phyloP scores from a whole-genome alignment of 2,329 filamentous ascomycete species.

The Microsporum canis region DNA sequence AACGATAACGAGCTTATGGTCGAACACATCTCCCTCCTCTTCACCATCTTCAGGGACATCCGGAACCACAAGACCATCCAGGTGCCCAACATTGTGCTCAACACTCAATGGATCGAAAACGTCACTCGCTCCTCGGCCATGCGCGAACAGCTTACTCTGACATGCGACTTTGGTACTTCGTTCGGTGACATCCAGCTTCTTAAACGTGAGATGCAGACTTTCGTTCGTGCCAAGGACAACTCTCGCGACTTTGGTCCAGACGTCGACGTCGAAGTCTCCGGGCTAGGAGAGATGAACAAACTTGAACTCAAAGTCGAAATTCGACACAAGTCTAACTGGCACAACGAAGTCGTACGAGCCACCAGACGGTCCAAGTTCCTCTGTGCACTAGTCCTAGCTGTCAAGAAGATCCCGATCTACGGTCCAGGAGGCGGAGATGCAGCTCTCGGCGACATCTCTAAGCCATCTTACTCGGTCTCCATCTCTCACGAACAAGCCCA shows the following conservation, averaged over 20 bases:
- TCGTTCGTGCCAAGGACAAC: conserved; percentile 75
- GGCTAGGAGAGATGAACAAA: conserved; percentile 79
- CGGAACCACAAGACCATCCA: conserved; percentile 68
- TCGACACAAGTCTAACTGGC: conserved; percentile 86
- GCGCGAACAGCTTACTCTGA: conserved; percentile 71
- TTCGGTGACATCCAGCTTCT: conserved; percentile 85
- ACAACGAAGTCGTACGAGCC: conserved; percentile 71
- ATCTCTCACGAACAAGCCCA: conserved; percentile 59
- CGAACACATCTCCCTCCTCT: conserved; percentile 87
- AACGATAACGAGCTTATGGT: conserved; percentile 59
- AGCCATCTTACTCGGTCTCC: conserved; percentile 70
- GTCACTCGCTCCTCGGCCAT: conserved; percentile 82
- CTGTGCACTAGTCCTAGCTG: conserved; percentile 74
- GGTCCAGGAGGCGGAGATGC: conserved; percentile 61
- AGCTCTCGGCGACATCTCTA: conserved; percentile 50
- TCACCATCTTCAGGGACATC: conserved; percentile 80
- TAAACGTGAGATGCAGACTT: conserved; percentile 70
- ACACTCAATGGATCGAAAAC: conserved; percentile 92
- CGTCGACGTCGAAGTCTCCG: conserved; percentile 62
- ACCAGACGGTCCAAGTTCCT: conserved; percentile 89
- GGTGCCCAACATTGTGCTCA: conserved; percentile 84
- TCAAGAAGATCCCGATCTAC: conserved; percentile 79
- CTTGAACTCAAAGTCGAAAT: conserved; percentile 72
- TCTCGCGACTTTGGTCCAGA: conserved; percentile 82
- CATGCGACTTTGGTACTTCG: conserved; percentile 71